Base-by-base conservation (phyloP, 768 basidiomycete species). In the Rhodotorula diobovata region DNA sequence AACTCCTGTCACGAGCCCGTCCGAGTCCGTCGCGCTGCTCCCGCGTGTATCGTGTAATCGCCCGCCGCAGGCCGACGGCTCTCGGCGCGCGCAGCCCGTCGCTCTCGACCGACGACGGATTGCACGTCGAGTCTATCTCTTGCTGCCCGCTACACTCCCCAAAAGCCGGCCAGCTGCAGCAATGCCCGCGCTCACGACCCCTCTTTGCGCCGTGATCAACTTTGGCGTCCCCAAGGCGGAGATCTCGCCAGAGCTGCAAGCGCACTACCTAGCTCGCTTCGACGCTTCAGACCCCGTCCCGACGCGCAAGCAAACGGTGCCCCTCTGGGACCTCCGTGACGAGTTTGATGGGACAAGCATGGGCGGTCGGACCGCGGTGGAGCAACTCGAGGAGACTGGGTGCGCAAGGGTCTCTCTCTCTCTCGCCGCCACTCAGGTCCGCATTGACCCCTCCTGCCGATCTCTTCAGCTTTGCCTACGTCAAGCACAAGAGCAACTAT, bases 381-480 rank as follows among this genome's bases (percentile, higher is more conserved):
- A 61, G 39, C 70, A 71, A 53, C 54, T 71, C 20, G 70, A 71
- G 21, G 46, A 62, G 39, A 30, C 18, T 2, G 70, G 70, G 70
- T 71, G 23, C 16, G 69, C 30, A 6, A n/a, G n/a, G n/a, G n/a
- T n/a, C 5, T 4, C 25, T 55, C 9, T 14, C 2, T 4, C 1
- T 30, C 50, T 10, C 4, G 25, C 46, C 0, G 7, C 12, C 18
- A n/a, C 21, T 4, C 21, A n/a, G 5, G 20, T 5, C n/a, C 14
- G 14, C 2, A 12, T 8, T 28, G 37, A 43, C 41, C n/a, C n/a
- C n/a, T n/a, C n/a, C 32, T 48, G 46, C 41, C 28, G 11, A 8
- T 14, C 30, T 28, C 15, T 6, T 0, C 64, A 71, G 70, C 8
- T 71, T 62, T 34, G 70, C 70, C 10, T 60, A 46, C 16, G 35